Evolutionary conservation across 225 moss, liverwort and hornwort species (phyloP).

Genomic region (Marchantia paleacea): DNA sequence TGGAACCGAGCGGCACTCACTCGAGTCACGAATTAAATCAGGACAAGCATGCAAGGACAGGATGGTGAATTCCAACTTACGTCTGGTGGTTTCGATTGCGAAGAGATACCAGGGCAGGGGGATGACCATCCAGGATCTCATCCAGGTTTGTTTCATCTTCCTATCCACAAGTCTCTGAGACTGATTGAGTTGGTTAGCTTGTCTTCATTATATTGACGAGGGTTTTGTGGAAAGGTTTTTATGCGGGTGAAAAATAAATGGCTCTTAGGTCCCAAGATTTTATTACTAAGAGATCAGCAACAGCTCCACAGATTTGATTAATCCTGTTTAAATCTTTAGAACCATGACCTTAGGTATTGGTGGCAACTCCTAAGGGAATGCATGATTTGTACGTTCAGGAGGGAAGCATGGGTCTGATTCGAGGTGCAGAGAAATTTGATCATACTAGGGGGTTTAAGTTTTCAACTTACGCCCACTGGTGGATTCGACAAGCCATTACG

Average conservation of each 20-base stretch:
- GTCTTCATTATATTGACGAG: too few relatives aligned
- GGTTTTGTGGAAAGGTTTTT: too few relatives aligned
- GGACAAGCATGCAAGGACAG: constrained; percentile 83
- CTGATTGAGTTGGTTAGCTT: too few relatives aligned
- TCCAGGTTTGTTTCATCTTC: constrained; percentile 49
- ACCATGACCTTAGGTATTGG: too few relatives aligned
- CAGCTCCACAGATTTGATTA: too few relatives aligned
- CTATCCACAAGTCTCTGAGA: not conserved
- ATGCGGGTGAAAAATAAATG: too few relatives aligned
- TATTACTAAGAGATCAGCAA: too few relatives aligned
- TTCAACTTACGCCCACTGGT: constrained; percentile 91
- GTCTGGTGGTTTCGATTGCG: constrained; percentile 90
- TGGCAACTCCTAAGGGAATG: too few relatives aligned
- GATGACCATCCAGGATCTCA: constrained; percentile 93
- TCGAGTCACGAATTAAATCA: constrained; percentile 69
- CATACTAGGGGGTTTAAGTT: constrained; percentile 80
- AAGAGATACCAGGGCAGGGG: constrained; percentile 86
- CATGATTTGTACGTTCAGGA: constrained; percentile 40
- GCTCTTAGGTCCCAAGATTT: too few relatives aligned
- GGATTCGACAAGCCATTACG: constrained; percentile 89
- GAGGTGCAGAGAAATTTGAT: constrained; percentile 91
- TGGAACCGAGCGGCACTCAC: constrained; percentile 59
- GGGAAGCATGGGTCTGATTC: constrained; percentile 80
- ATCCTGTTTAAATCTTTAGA: too few relatives aligned
- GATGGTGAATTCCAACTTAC: constrained; percentile 95